Evolutionary conservation across 2,329 filamentous ascomycete species (phyloP), one percentile per base, ranked within the genome.

Genomic region (Exophiala alcalophila): DNA sequence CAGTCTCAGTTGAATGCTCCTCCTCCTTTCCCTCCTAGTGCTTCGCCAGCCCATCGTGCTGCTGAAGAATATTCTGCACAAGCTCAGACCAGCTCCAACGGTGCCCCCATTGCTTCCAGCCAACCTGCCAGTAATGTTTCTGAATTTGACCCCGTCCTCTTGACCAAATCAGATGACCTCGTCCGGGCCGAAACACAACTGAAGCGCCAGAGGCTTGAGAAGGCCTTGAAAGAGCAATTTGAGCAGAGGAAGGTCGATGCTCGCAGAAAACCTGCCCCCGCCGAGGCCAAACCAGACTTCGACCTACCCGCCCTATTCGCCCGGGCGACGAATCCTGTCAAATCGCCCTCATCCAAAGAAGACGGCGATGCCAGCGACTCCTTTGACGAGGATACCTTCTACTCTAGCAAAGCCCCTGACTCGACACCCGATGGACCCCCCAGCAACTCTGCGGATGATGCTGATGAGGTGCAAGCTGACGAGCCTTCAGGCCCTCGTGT

Each of bases 351-450:
- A 58, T 70, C 74, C 52, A 66, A 77, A 57, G 66, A 73, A 62
- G 50, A 55, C 51, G 67, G 55, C 25, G 61, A 67, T 50, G 62
- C 66, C 46, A 71, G 72, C 72, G 77, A 78, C 69, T 80, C 80
- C 63, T 86, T 89, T 69, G 89, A 96, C 67, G 84, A 94, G 63
- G 89, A 94, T 61, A 92, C 89, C 27, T 94, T 94, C 66, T 96
- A 97, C 72, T 96, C 91, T 55, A 96, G 90, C 68, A 86, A 84
- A 69, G 78, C 77, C 52, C 83, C 90, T 71, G 86, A 90, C 63
- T 94, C 89, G 52, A 68, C 78, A 61, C 72, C 77, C 61, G 71
- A 74, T 49, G 64, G 62, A 40, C 50, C 36, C 41, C 50, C 34
- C 11, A 50, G 42, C 29, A 27, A 47, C 4, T 53, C 52, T 42